Evolutionary conservation across 2,329 filamentous ascomycete genomes (phyloP).

Genomic region (Penicillium sp.): DNA sequence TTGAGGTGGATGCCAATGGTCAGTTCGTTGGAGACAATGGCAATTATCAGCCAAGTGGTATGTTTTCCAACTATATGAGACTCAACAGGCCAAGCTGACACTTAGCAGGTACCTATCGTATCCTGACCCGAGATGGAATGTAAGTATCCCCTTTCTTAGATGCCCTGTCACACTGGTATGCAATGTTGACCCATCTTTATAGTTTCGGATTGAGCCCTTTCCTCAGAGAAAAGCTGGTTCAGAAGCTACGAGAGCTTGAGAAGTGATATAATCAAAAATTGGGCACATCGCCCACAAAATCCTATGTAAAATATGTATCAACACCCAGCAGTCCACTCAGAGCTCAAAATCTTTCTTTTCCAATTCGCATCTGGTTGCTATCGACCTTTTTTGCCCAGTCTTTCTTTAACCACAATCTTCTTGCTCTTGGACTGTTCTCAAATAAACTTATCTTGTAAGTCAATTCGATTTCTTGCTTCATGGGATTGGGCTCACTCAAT

Average conservation of each 20-base stretch:
- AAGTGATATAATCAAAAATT: background rate
- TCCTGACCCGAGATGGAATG: constrained; percentile 61
- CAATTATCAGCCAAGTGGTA: constrained; percentile 60
- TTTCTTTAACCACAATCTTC: background rate
- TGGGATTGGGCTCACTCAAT: background rate
- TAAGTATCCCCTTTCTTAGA: constrained; percentile 36
- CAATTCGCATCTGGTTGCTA: background rate
- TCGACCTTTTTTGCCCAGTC: too few relatives aligned
- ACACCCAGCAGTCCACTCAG: background rate
- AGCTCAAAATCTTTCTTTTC: background rate
- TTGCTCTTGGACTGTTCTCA: background rate
- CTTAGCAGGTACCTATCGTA: constrained; percentile 57
- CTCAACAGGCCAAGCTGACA: constrained; percentile 12
- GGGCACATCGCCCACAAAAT: background rate
- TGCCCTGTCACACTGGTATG: background rate
- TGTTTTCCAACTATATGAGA: background rate
- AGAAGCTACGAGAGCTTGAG: constrained; percentile 45
- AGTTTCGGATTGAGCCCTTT: constrained; percentile 52
- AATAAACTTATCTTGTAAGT: background rate
- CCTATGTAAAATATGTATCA: constrained; percentile 1
- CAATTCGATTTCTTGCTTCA: background rate
- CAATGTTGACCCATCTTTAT: constrained; percentile 23
- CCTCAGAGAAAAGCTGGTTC: constrained; percentile 51
- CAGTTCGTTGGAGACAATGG: constrained; percentile 58
- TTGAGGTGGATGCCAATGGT: constrained; percentile 61